Evolutionary conservation across 305 asterid species (phyloP).

Genomic region (Solanum chacoense): DNA sequence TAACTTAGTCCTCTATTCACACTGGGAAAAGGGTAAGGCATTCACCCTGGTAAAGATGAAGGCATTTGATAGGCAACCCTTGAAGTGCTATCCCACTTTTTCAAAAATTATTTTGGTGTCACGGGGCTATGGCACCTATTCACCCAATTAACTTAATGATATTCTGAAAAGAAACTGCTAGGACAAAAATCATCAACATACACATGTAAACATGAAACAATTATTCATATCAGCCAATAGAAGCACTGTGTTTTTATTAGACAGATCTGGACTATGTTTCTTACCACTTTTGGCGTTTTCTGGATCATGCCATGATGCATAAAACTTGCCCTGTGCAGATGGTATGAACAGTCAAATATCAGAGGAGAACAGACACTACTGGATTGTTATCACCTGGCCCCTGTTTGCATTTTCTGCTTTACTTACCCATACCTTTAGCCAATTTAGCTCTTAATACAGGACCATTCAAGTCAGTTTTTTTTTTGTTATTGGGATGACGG

Average conservation of each 20-base stretch:
- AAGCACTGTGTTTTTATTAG: not conserved
- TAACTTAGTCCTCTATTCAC: not conserved
- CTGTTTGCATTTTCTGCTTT: not conserved
- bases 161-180: not conserved
- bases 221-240: not conserved
- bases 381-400: not conserved
- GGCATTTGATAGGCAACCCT: not conserved
- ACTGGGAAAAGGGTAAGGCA: not conserved
- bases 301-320: not conserved
- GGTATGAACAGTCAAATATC: not conserved
- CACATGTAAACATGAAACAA: not conserved
- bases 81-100: not conserved
- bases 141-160: not conserved
- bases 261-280: not conserved
- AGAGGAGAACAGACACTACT: not conserved
- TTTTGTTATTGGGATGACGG: not conserved
- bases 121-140: not conserved
- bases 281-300: not conserved
- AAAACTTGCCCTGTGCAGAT: not conserved
- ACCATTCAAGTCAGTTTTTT: not conserved
- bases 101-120: not conserved
- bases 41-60: not conserved
- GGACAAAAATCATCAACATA: not conserved
- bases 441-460: not conserved
- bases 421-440: not conserved